Conservation (phyloP, 2,329 filamentous ascomycete species). For the Penicillium sp. region DNA sequence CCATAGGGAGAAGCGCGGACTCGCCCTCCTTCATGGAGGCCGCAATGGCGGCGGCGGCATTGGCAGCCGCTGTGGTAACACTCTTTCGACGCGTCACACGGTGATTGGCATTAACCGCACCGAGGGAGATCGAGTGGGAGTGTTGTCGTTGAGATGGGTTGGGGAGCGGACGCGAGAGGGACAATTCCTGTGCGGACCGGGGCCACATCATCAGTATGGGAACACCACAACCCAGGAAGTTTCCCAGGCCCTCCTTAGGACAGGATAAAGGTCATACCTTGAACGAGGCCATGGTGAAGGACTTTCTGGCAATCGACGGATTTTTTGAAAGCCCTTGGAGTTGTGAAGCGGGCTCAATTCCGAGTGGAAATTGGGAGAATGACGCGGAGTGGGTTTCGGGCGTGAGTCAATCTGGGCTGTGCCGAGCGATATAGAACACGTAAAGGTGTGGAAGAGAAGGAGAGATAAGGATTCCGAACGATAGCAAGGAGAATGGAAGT, state of each 20-base stretch:
- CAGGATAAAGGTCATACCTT: constrained; percentile 29
- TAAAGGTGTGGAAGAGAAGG: background rate
- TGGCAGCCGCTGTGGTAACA: constrained; percentile 74
- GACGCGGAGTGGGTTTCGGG: constrained; percentile 9
- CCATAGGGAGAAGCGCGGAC: constrained; percentile 58
- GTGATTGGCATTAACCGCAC: constrained; percentile 75
- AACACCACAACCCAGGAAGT: background rate
- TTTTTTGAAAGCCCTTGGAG: constrained; percentile 28
- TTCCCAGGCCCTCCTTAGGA: background rate
- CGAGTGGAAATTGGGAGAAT: constrained; percentile 16
- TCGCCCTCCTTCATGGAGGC: constrained; percentile 70
- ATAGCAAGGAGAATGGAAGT: constrained; percentile 7
- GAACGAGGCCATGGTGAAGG: constrained; percentile 41
- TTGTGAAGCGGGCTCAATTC: constrained; percentile 21
- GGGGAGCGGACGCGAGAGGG: constrained; percentile 66
- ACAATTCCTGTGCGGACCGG: constrained; percentile 34
- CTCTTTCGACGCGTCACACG: constrained; percentile 93
- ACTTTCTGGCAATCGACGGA: constrained; percentile 30
- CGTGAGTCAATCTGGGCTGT: background rate
- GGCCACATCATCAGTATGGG: constrained; percentile 25
- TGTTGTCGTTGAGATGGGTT: constrained; percentile 72
- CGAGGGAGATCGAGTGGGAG: constrained; percentile 77
- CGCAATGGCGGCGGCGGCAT: constrained; percentile 66
- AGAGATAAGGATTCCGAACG: constrained; percentile 2
- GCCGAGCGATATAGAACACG: background rate